Percentiles rank a stretch among this genome's conserved stretches.
Evolutionary conservation across 768 basidiomycete genomes (phyloP).

Genomic region (Lentinula sp.): DNA sequence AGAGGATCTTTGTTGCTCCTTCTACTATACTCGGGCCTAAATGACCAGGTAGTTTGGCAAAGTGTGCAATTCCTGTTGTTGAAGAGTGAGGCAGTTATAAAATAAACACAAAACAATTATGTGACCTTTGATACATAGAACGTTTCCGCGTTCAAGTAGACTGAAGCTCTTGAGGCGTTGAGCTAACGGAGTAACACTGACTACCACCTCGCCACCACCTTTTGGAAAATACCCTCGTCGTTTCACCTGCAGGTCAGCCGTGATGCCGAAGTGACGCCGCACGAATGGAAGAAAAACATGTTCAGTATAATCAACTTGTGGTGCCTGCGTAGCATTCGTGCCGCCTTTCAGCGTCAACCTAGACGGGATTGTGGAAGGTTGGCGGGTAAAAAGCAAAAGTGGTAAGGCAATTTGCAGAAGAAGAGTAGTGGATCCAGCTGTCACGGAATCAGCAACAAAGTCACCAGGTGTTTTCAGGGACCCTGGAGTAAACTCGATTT

Average conservation of each 20-base stretch:
- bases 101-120: too few relatives aligned
- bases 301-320: conserved; percentile 70
- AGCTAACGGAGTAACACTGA: conserved; percentile 36
- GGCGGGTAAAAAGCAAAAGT: conserved; percentile 51
- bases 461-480: conserved; percentile 32
- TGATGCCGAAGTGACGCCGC: conserved; percentile 44
- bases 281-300: conserved; percentile 68
- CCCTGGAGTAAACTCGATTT: conserved; percentile 49
- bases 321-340: conserved; percentile 66
- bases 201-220: conserved; percentile 60
- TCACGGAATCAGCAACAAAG: conserved; percentile 40
- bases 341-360: conserved; percentile 58
- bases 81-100: background rate
- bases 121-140: conserved; percentile 43
- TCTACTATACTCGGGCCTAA: conserved; percentile 52
- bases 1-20: conserved; percentile 43
- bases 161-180: conserved; percentile 33
- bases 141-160: conserved; percentile 50
- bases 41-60: conserved; percentile 53
- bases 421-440: conserved; percentile 68
- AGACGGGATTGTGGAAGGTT: conserved; percentile 24
- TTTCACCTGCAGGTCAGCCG: conserved; percentile 39
- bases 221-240: conserved; percentile 69
- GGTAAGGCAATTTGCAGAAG: conserved; percentile 70
- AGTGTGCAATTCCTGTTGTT: conserved; percentile 39